A percentile compares a stretch with the other conserved stretches of the same genome.
Evolutionary conservation across 345 rosid species (phyloP).

Genomic region (Bruguiera sexangula): DNA sequence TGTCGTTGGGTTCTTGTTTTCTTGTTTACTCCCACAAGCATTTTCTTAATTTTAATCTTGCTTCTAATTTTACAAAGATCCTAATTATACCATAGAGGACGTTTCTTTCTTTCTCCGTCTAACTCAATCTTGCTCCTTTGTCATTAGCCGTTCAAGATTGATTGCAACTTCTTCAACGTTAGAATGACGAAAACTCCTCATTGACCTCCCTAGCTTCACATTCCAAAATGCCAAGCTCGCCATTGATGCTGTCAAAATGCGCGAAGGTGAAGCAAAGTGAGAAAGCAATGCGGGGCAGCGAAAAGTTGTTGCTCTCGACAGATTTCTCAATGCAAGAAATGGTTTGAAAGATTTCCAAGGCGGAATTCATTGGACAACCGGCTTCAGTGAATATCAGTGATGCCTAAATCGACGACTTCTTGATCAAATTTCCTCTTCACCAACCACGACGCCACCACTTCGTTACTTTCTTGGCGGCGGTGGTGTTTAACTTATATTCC

Average conservation of each 20-base stretch:
- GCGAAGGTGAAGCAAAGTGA: slow-evolving; percentile 36
- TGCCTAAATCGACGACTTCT: slow-evolving; percentile 54
- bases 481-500: slow-evolving; percentile 69
- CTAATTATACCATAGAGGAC: too few species aligned
- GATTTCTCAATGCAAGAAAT: slow-evolving; percentile 81
- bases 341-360: slow-evolving; percentile 32
- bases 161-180: slow-evolving; percentile 64
- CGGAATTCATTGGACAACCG: slow-evolving; percentile 23
- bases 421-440: slow-evolving; percentile 78
- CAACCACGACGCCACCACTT: slow-evolving; percentile 83
- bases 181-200: slow-evolving; percentile 64
- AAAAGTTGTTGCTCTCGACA: slow-evolving; percentile 57
- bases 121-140: too few species aligned
- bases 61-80: too few species aligned
- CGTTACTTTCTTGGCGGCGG: slow-evolving; percentile 76
- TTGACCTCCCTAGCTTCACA: slow-evolving; percentile 65
- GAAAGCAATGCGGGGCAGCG: slow-evolving; percentile 40
- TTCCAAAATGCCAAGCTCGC: slow-evolving; percentile 67
- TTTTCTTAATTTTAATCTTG: too few species aligned
- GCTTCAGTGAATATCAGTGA: slow-evolving; percentile 45
- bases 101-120: too few species aligned
- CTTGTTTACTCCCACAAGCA: too few species aligned
- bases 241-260: slow-evolving; percentile 48
- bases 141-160: slow-evolving; percentile 34
- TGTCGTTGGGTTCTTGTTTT: too few species aligned